Evolutionary conservation across 306 rosid species (phyloP), one percentile per base, ranked within the genome.

Genomic region (Cucurbita argyrosperma): DNA sequence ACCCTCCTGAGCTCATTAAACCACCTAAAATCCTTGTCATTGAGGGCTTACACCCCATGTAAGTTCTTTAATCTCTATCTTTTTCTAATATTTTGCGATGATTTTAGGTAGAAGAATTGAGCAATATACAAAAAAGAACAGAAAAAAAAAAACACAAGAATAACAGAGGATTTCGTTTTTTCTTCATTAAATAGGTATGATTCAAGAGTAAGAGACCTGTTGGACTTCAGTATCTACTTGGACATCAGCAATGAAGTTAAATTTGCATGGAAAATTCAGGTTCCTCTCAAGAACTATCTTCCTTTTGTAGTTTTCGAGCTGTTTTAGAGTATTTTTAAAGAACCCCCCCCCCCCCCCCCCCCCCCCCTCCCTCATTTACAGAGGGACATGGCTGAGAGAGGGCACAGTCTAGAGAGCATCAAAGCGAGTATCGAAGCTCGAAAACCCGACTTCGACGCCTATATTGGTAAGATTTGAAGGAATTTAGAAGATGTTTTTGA

Each of bases 241-340:
- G 99, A 95, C 84, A 95, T 95, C 82, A 95, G 99, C 84, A 89
- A 95, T 79, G 99, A 95, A 79, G 99, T 95, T 30, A 95, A 95
- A 75, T 95, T 95, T 71, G 97, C 99, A 16, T 95, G 99, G 99
- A 95, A 95, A 88, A 95, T 95, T 84, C 99, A 95, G 99, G 99
- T 94, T 72, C 51, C 38, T 64, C 8, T 42, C 60, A 62, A 40
- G 43, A 45, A 1, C 21, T 61, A 68, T 6, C 72, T 8, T 8
- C 54, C 71, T 69, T 30, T 38, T 14, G 10, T 37, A 14, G 21
- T 61, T 7, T 61, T 14, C 12, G 23, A 15, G 5, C 21, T 15
- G 67, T 61, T 61, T 61, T 21, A 55, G 35, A 10, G 51, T 47
- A 47, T 11, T 47, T 30, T 30, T 30, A 30, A 30, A 30, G 35